Base-by-base conservation (phyloP, 75 land plant species). In the Pinus taeda region DNA sequence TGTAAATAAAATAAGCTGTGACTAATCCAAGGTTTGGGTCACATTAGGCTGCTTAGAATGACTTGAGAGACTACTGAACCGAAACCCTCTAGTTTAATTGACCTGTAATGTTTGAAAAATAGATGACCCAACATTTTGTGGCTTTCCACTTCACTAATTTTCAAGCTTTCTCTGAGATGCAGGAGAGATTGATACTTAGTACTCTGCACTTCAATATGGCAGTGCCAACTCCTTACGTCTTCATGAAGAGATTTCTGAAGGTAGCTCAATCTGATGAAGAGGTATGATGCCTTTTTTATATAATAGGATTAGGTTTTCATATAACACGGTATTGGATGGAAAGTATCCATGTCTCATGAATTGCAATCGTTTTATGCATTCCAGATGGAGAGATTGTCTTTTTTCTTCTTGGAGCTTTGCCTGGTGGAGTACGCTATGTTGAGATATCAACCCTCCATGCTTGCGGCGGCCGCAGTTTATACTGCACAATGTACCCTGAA, bases 391-490 rank as follows among this genome's bases (percentile, higher is more conserved):
- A 57, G 83, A 60, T 72, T 94, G 30, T 80, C 95, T 3, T 94
- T 85, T 79, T 96, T 80, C 84, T 53, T 92, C 49, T 84, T 90
- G 18, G 99, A 96, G 86, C 89, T 96, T 1, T 92, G 93, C 78
- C 83, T 96, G 15, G 94, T 96, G 4, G 99, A 96, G 82, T 94
- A 96, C 74, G 78, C 76, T 18, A 94, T 92, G 97, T 86, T 96
- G 59, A 90, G 85, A 61, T 94, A 76, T 79, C 69, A 76, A 26
- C 99, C 99, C 3, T 96, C 99, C 3, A n/a, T 92, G 72, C 74
- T 94, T n/a, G 95, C 99, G 17, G 99, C 99, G 29, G 83, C 99
- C 33, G 97, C 97, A 57, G 81, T 94, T 3, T 96, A 89, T 83
- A 87, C 98, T 20, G 98, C 99, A 39, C 92, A 88, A 60, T 81